These are phyloP conservation scores for Clathrospora elynae DNA, from an alignment of 2,329 filamentous ascomycete species.

Conservation along the genomic window DNA sequence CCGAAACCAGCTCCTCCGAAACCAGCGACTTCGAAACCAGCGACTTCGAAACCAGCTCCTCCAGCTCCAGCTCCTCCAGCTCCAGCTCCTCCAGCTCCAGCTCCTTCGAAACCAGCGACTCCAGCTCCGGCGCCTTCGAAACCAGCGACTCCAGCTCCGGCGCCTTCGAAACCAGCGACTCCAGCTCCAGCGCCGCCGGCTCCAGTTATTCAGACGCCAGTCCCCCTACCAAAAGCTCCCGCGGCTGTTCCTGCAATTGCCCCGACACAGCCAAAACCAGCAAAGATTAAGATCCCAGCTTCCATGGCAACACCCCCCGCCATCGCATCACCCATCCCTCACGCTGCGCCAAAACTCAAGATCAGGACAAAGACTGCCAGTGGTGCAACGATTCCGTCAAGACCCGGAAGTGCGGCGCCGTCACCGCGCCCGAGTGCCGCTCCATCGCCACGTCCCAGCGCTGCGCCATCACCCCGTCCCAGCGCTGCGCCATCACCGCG, in stretches of 20 bases:
- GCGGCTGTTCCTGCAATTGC: constrained; percentile 14
- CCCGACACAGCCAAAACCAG: constrained; percentile 13
- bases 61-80: constrained; percentile 2
- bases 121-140: constrained; percentile 5
- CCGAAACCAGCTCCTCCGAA: constrained; percentile 7
- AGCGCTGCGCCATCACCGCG: constrained; percentile 14
- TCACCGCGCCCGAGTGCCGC: constrained; percentile 15
- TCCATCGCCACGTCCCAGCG: constrained; percentile 21
- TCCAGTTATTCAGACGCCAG: constrained; percentile 9
- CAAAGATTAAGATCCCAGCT: constrained; percentile 24
- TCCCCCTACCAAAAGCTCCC: constrained; percentile 14
- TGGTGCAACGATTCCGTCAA: constrained; percentile 14
- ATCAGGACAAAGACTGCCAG: constrained; percentile 33
- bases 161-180: background rate
- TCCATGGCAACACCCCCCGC: constrained; percentile 25
- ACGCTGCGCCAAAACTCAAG: constrained; percentile 35
- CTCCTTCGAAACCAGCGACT: constrained; percentile 2
- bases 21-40: constrained; percentile 7
- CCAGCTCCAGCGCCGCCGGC: constrained; percentile 1
- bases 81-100: constrained; percentile 9
- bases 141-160: constrained; percentile 9
- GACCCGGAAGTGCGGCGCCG: constrained; percentile 3
- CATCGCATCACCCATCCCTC: constrained; percentile 33
- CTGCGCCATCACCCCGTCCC: constrained; percentile 15
- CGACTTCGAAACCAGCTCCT: constrained; percentile 6